These are phyloP conservation scores for Ochromonas danica DNA, from an alignment of 108 stramenopile species.

Conservation along the genomic window DNA sequence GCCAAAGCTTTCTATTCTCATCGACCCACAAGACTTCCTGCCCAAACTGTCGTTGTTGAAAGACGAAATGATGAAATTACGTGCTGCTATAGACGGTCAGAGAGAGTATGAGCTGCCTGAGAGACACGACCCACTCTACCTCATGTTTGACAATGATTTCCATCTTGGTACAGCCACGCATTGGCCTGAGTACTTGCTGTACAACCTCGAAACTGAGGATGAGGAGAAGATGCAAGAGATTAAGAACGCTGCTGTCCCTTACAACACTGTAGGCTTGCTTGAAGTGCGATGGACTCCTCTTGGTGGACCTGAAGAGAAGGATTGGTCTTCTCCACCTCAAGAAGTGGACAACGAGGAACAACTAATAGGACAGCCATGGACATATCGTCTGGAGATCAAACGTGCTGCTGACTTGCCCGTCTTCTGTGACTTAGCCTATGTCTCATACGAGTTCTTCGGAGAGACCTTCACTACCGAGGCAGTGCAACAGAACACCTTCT, in stretches of 20 bases:
- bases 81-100: constrained; percentile 52
- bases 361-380: constrained; percentile 61
- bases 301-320: constrained; percentile 51
- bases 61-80: constrained; percentile 52
- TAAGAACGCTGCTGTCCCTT: constrained; percentile 58
- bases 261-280: constrained; percentile 57
- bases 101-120: constrained; percentile 44
- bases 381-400: constrained; percentile 50
- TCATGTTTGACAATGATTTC: constrained; percentile 62
- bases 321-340: constrained; percentile 38
- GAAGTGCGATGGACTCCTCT: constrained; percentile 54
- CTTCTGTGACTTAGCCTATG: constrained; percentile 35
- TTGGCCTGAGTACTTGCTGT: constrained; percentile 58
- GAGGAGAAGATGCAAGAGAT: constrained; percentile 57
- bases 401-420: constrained; percentile 41
- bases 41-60: constrained; percentile 54
- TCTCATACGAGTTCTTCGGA: constrained; percentile 46
- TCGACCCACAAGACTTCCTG: constrained; percentile 59
- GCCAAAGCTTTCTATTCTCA: constrained; percentile 44
- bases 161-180: constrained; percentile 57
- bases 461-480: constrained; percentile 43
- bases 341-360: constrained; percentile 56
- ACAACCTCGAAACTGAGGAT: constrained; percentile 55
- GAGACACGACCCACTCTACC: constrained; percentile 46
- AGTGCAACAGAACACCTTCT: constrained; percentile 24